A percentile compares a stretch with the other conserved stretches of the same genome.
These are phyloP conservation scores for Populus ilicifolia DNA, from an alignment of 345 rosid species.

Conservation along the genomic window DNA sequence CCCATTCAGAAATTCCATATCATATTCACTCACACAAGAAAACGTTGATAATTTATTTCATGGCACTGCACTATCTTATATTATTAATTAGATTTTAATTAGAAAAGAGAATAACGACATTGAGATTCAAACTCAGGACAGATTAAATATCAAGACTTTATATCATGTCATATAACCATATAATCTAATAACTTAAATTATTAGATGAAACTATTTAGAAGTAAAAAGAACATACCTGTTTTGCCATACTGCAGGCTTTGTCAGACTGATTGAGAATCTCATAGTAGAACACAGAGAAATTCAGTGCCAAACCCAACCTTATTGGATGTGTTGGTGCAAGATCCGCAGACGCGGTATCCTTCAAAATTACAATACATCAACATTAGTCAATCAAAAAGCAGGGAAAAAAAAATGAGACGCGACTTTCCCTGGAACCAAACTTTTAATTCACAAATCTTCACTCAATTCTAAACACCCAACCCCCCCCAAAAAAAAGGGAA, in stretches of 20 bases:
- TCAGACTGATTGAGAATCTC: conserved; percentile 90
- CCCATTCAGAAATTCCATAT: neutral
- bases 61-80: too few relatives aligned
- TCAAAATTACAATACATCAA: neutral
- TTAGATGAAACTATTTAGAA: neutral
- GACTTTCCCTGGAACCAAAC: neutral
- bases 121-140: too few relatives aligned
- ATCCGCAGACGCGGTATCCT: conserved; percentile 75
- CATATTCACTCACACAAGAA: neutral
- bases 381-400: neutral
- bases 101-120: too few relatives aligned
- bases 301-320: conserved; percentile 77
- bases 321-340: conserved; percentile 92
- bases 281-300: conserved; percentile 84
- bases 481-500: neutral
- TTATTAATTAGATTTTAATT: too few relatives aligned
- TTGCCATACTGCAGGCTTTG: conserved; percentile 94
- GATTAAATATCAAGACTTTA: too few relatives aligned
- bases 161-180: neutral
- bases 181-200: neutral
- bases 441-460: neutral
- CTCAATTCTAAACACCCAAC: neutral
- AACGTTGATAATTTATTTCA: neutral
- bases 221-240: conserved; percentile 42
- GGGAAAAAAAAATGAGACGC: neutral